These are phyloP conservation scores for Alternaria novae-zelandiae DNA, from an alignment of 2,329 filamentous ascomycete species.

Conservation along the genomic window DNA sequence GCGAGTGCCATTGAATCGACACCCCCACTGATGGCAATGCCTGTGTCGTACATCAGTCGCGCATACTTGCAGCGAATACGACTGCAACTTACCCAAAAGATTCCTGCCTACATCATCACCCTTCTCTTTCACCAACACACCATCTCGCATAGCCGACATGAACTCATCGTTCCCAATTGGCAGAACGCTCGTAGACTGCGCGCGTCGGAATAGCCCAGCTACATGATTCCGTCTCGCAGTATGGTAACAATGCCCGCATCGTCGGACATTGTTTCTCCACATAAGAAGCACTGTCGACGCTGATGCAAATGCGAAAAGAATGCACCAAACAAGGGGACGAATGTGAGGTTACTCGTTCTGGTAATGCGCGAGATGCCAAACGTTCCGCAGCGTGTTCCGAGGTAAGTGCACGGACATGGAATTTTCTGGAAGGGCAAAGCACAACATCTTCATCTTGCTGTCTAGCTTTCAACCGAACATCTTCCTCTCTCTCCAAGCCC, in stretches of 20 bases:
- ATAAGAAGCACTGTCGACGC: constrained; percentile 24
- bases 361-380: constrained; percentile 13
- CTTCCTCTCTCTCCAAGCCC: constrained; percentile 11
- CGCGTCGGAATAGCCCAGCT: constrained; percentile 21
- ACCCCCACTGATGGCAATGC: constrained; percentile 86
- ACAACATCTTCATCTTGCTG: constrained; percentile 12
- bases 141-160: constrained; percentile 15
- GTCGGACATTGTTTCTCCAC: constrained; percentile 45
- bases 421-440: constrained; percentile 20
- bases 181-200: constrained; percentile 27
- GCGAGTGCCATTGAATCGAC: constrained; percentile 98
- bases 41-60: constrained; percentile 29
- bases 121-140: constrained; percentile 5
- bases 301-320: background rate
- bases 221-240: constrained; percentile 15
- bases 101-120: background rate
- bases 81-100: constrained; percentile 20
- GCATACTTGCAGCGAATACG: background rate
- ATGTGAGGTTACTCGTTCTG: constrained; percentile 4
- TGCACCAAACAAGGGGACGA: background rate
- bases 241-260: constrained; percentile 40
- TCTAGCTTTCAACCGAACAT: constrained; percentile 8
- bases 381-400: constrained; percentile 19
- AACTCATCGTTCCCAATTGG: constrained; percentile 39
- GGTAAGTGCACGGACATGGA: constrained; percentile 22